Base-by-base conservation (phyloP, 2,329 filamentous ascomycete genomes). In the Botrytis deweyae region DNA sequence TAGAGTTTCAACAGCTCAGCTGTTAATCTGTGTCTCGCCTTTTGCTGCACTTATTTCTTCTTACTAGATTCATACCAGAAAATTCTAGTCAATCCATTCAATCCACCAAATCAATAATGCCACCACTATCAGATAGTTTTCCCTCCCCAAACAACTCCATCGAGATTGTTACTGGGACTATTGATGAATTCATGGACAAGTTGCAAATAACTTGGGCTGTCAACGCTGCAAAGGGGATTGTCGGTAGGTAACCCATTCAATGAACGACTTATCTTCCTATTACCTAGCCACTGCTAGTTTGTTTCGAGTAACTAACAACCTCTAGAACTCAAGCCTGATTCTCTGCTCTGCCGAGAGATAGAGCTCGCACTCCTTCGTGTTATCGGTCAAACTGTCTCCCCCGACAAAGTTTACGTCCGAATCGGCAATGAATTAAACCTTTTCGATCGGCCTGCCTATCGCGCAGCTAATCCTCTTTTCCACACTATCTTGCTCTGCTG, bases 401-500 rank as follows among this genome's bases (percentile, higher is more conserved):
- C 66, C 0, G 66, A 44, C 14, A 52, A 7, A 6, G 5, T 69
- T 16, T 69, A 40, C 2, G 6, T 9, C 2, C n/a, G 66, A 33
- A 58, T 69, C 10, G 38, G 66, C 6, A 16, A 33, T 20, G 66
- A 69, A 25, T 18, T 69, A 4, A 59, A 69, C 20, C 18, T 1
- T 10, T 42, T 69, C 7, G n/a, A 25, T 4, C 22, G 55, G 1
- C 38, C 40, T 22, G 49, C 22, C 5, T 12, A 69, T 10, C 66
- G n/a, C 12, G 25, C 16, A 20, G 66, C 38, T 1, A 69, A 59
- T 49, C 49, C 38, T 2, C 66, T 69, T 12, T 58, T 69, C 8
- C n/a, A 59, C 18, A 49, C 40, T n/a, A 69, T 69, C 5, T 16
- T 69, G 36, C 25, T 69, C 36, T 69, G 38, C 12, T 69, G 66